Conservation (phyloP, 2,329 filamentous ascomycete species). For the Aspergillus nomiae region DNA sequence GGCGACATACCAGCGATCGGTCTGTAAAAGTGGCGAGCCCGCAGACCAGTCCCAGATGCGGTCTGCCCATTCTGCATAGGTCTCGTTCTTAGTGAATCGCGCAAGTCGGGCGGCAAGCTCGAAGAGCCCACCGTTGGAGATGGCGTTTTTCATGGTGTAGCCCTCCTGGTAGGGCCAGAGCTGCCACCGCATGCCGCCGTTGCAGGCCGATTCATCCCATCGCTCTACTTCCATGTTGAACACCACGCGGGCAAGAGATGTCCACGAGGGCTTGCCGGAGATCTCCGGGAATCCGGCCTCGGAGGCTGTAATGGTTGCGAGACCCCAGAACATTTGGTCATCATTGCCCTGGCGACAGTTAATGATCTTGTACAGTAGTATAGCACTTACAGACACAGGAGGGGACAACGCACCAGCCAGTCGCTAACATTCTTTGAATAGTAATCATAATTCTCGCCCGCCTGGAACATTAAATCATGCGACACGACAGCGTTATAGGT, state of each 20-base stretch:
- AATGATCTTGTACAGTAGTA: background rate
- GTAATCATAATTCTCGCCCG: background rate
- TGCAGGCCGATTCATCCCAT: background rate
- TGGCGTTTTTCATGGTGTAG: background rate
- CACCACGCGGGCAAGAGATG: background rate
- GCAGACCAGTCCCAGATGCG: background rate
- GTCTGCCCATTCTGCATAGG: background rate
- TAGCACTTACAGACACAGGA: no score
- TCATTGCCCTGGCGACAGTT: background rate
- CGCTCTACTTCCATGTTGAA: background rate
- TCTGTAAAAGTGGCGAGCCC: background rate
- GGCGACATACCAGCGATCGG: background rate
- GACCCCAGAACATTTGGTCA: background rate
- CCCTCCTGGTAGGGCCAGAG: background rate
- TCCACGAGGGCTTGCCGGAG: background rate
- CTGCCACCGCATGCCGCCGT: background rate
- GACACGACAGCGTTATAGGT: background rate
- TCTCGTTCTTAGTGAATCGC: background rate
- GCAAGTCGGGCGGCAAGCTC: background rate
- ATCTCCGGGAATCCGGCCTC: background rate
- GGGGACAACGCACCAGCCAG: background rate
- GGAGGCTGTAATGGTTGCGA: background rate
- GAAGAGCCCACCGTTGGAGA: background rate
- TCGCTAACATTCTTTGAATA: background rate
- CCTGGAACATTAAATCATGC: background rate